These are phyloP conservation scores for Plasmodium knowlesi DNA, from an alignment of 169 alveolate genomes.

Conservation along the genomic window DNA sequence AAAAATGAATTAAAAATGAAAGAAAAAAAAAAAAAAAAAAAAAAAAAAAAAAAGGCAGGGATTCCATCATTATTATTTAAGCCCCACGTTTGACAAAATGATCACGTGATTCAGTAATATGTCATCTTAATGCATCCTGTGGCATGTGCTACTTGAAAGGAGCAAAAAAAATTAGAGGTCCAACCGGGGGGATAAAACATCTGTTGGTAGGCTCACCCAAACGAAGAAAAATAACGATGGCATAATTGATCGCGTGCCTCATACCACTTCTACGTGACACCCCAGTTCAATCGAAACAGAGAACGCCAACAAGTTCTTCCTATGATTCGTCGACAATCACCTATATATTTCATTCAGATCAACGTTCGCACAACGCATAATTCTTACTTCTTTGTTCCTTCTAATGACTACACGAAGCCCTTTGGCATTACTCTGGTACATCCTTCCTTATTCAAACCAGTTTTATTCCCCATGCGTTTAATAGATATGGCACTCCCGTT, in stretches of 20 bases:
- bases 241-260: neutral
- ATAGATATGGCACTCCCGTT: neutral
- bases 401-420: neutral
- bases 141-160: neutral
- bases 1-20: neutral
- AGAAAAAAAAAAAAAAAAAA: too few species aligned
- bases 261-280: neutral
- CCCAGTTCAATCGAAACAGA: neutral
- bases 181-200: neutral
- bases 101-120: neutral
- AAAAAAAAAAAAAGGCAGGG: neutral
- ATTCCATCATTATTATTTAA: neutral
- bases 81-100: neutral
- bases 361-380: neutral
- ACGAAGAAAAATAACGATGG: neutral
- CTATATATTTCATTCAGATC: neutral
- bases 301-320: neutral
- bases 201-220: too few species aligned
- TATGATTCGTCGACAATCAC: neutral
- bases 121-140: neutral
- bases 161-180: neutral
- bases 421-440: neutral
- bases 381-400: neutral
- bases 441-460: neutral
- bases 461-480: neutral